A percentile compares a stretch with the other conserved stretches of the same genome.
These are phyloP conservation scores for Elsinoe australis DNA, from an alignment of 2,329 filamentous ascomycete species.

Conservation along the genomic window DNA sequence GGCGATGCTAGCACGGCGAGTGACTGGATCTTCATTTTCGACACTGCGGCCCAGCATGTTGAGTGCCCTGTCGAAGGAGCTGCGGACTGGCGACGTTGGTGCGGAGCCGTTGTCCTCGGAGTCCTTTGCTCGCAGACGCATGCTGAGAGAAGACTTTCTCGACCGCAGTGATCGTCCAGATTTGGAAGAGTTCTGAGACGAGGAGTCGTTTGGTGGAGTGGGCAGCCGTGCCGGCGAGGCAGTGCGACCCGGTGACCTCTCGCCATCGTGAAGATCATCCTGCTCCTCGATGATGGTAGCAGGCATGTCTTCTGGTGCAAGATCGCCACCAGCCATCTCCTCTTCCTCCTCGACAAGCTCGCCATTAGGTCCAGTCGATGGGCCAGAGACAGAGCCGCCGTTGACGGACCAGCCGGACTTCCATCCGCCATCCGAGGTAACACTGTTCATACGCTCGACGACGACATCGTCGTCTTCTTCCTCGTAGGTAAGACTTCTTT, in stretches of 20 bases:
- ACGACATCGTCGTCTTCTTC: constrained; percentile 13
- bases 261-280: background rate
- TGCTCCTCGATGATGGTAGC: constrained; percentile 14
- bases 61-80: constrained; percentile 14
- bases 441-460: constrained; percentile 18
- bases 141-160: constrained; percentile 16
- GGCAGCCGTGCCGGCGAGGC: background rate
- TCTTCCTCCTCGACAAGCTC: constrained; percentile 1
- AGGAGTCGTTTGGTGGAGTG: constrained; percentile 1
- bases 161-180: constrained; percentile 8
- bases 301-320: background rate
- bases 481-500: constrained; percentile 7
- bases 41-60: background rate
- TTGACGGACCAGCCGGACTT: constrained; percentile 18
- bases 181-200: background rate
- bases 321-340: background rate
- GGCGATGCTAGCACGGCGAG: constrained; percentile 14
- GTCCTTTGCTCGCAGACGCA: constrained; percentile 13
- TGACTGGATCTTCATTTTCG: constrained; percentile 6
- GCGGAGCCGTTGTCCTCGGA: constrained; percentile 6
- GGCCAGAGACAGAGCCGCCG: constrained; percentile 14
- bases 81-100: constrained; percentile 11
- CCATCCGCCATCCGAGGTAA: constrained; percentile 16
- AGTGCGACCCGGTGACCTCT: constrained; percentile 3
- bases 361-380: constrained; percentile 1